Base-by-base conservation (phyloP, 345 rosid genomes). In the Citrus maxima region DNA sequence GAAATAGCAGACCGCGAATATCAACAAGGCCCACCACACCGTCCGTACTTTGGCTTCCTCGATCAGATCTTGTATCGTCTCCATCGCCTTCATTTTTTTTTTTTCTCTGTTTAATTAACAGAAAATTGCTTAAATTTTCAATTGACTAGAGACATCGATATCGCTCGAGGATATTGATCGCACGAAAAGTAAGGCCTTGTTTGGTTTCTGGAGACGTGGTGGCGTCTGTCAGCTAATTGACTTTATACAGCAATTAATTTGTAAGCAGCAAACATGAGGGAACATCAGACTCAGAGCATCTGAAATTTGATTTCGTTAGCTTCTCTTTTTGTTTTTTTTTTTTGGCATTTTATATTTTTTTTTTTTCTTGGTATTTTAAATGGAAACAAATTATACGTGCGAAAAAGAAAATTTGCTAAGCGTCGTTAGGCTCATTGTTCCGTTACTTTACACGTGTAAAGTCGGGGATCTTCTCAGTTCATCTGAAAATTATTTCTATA, bases 61-160 rank as follows among this genome's bases (percentile, higher is more conserved):
- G 77, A 97, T 88, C 84, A 97, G 98, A 93, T 97, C 99, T 77
- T 92, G 89, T 82, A 97, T 87, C 76, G 90, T 92, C 87, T 90
- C 93, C 93, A 92, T 90, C 76, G 93, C 81, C 91, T 88, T 93
- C 98, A 89, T 85, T 80, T 55, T 58, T 10, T 37, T n/a, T n/a
- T 40, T 40, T 42, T 12, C 16, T 54, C 22, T 54, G 22, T 1
- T 54, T 1, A 54, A 54, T 54, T 5, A 54, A 46, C 18, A 12
- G 51, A 46, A 46, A 46, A 13, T 13, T 46, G 51, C 5, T 42
- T 1, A 65, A 65, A 8, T 34, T 12, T 34, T 7, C 10, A 30
- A 65, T 7, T 30, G 55, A 19, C 30, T 70, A 18, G 18, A 46
- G 55, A 30, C 38, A 61, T 74, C 25, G 16, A 38, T 18, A 37